Evolutionary conservation across 306 rosid genomes (phyloP), one percentile per base, ranked within the genome.

Genomic region (Ochetophila trinervis): DNA sequence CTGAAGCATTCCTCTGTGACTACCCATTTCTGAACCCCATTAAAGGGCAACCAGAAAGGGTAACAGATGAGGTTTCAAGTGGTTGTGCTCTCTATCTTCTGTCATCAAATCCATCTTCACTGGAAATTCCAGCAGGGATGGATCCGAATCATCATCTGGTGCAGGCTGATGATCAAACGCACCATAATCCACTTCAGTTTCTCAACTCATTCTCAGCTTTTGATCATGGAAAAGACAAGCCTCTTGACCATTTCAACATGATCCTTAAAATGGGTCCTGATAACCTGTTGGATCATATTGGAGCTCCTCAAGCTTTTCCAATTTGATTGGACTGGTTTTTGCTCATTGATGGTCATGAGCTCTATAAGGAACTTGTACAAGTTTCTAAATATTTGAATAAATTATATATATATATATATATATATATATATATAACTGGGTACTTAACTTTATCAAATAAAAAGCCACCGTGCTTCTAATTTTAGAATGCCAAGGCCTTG

Each of bases 41-140:
- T 49, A 76, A 73, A 72, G 72, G 76, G 73, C 69, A 62, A 68
- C 68, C 69, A 52, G 56, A 79, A 71, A 74, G 70, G 71, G 77
- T 76, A 71, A 47, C 32, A 9, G 2, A 40, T 12, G 45, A 40
- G 13, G 54, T 16, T 59, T 73, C 96, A 1, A 84, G 91, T 76
- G 86, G 89, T 73, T 80, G 94, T 86, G 96, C 97, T 86, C 97
- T 91, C 97, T 91, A 86, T 91, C 97, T 91, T 88, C 97, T 91
- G 97, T 91, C 97, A 91, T 81, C 87, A 66, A 74, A 76, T 71
- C 84, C 81, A 57, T 45, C 85, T 30, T 27, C 32, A 27, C 32
- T 27, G 32, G 94, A 85, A 72, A 71, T 58, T 56, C 48, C 87
- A 19, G 83, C 87, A 19, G 83, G 76, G 52, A 55, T 75, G 20